These are phyloP conservation scores for Rhododendron griersonianum DNA, from an alignment of 148 eudicot species.

Conservation along the genomic window DNA sequence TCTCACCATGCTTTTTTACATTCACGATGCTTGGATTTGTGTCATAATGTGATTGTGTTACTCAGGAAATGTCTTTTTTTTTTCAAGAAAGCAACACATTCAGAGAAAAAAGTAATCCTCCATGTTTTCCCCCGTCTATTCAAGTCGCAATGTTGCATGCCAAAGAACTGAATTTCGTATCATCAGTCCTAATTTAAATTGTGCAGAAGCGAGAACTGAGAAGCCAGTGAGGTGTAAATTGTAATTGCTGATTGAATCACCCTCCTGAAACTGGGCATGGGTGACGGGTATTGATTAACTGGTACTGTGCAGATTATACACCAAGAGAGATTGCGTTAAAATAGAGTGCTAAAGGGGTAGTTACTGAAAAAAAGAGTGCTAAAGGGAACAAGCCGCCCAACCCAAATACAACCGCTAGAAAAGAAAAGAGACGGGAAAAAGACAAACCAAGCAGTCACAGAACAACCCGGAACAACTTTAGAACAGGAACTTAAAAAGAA, in stretches of 20 bases:
- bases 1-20: neutral
- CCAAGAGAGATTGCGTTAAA: neutral
- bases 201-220: neutral
- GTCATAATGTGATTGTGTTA: neutral
- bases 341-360: neutral
- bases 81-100: neutral
- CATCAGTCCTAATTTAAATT: neutral
- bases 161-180: neutral
- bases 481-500: neutral
- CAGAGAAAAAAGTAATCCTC: neutral
- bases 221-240: neutral
- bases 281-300: neutral
- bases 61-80: neutral
- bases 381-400: neutral
- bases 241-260: neutral
- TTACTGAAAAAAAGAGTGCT: no score
- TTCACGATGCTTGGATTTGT: neutral
- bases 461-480: neutral
- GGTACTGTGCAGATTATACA: neutral
- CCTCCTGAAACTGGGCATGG: neutral
- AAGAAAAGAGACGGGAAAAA: neutral
- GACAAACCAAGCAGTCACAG: neutral
- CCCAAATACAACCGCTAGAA: neutral
- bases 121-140: neutral
- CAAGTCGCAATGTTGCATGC: neutral